Percentiles rank a stretch among this genome's conserved stretches.
phyloP scores from a whole-genome alignment of 2,329 filamentous ascomycete species.

The Orbilia oligospora region DNA sequence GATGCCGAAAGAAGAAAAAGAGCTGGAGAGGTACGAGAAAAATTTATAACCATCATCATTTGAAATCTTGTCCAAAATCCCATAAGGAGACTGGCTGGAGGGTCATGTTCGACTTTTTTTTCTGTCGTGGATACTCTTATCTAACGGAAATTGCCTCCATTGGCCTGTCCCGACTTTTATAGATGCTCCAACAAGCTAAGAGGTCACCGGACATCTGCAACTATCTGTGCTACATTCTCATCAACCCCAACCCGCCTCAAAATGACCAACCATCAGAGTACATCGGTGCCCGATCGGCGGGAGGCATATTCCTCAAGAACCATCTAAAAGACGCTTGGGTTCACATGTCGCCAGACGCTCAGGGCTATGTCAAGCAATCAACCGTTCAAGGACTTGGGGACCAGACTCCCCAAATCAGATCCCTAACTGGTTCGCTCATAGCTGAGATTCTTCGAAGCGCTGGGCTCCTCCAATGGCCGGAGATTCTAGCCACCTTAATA shows the following conservation, averaged over 20 bases:
- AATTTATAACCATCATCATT: conserved; percentile 36
- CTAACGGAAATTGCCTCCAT: conserved; percentile 60
- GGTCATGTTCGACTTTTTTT: conserved; percentile 12
- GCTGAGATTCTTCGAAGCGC: conserved; percentile 89
- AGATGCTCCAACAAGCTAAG: conserved; percentile 96
- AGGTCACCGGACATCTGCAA: conserved; percentile 94
- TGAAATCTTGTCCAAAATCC: conserved; percentile 44
- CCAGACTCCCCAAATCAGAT: conserved; percentile 83
- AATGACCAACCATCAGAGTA: conserved; percentile 72
- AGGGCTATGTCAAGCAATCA: conserved; percentile 83
- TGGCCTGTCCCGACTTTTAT: conserved; percentile 57
- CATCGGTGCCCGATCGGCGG: conserved; percentile 81
- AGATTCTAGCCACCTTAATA: conserved; percentile 86
- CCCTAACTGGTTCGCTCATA: conserved; percentile 91
- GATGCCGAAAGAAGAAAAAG: conserved; percentile 59
- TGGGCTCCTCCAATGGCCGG: conserved; percentile 90
- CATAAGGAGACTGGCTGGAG: conserved; percentile 50
- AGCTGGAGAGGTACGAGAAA: conserved; percentile 61
- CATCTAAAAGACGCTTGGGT: conserved; percentile 84
- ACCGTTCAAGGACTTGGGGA: conserved; percentile 86
- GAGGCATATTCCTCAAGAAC: conserved; percentile 96
- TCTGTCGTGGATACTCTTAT: conserved; percentile 52
- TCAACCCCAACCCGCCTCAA: conserved; percentile 73
- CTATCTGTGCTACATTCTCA: conserved; percentile 93
- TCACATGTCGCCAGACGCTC: conserved; percentile 79